A percentile compares a stretch with the other conserved stretches of the same genome.
Evolutionary conservation across 108 stramenopile genomes (phyloP).

Genomic region (Pseudonitzschia pungens): DNA sequence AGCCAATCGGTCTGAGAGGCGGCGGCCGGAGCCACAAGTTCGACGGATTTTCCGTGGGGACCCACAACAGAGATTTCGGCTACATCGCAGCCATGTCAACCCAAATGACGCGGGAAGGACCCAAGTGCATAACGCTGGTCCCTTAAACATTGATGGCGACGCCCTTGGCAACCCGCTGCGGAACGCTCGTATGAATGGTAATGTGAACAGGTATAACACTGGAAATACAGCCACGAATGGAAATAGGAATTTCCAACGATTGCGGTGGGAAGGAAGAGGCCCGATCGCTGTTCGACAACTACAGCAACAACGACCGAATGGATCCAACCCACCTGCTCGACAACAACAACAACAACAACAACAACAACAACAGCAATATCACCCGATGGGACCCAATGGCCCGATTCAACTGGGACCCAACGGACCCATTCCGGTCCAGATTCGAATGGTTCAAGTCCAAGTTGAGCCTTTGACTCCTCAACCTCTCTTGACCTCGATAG

Average conservation of each 20-base stretch:
- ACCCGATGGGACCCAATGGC: background rate
- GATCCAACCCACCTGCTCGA: background rate
- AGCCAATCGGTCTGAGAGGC: background rate
- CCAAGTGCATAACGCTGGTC: background rate
- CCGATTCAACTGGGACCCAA: background rate
- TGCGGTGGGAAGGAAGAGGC: background rate
- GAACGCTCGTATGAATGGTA: background rate
- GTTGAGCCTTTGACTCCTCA: constrained; percentile 12
- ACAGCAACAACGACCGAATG: background rate
- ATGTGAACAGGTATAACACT: background rate
- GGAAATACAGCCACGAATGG: background rate
- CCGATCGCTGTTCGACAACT: background rate
- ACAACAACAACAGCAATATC: background rate
- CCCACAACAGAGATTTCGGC: background rate
- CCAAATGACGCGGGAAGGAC: background rate
- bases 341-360: background rate
- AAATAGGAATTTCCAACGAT: background rate
- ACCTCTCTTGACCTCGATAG: background rate
- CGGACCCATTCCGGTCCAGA: background rate
- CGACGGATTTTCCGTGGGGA: background rate
- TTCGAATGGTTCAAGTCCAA: constrained; percentile 12
- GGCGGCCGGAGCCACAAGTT: background rate
- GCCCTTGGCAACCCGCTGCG: background rate
- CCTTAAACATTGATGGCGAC: background rate
- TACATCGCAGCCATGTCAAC: background rate